A percentile compares a stretch with the other conserved stretches of the same genome.
phyloP scores from a whole-genome alignment of 805 yeast species.

The Ascoidea asiatica region DNA sequence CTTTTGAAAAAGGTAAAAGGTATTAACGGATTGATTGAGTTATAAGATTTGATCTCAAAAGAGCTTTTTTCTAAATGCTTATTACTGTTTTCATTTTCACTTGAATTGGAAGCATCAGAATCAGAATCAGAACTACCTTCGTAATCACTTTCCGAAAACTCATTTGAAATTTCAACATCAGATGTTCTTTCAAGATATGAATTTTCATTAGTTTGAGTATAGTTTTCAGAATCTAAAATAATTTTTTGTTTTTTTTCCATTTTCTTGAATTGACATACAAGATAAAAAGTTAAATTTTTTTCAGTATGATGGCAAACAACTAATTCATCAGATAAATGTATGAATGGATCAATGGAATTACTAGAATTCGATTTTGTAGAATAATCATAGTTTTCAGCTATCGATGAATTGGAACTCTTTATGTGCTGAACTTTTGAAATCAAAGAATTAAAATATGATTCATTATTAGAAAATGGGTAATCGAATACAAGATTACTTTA shows the following conservation, averaged over 20 bases:
- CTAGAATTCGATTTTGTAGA: conserved; percentile 10
- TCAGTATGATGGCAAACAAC: conserved; percentile 1
- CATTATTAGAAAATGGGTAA: conserved; percentile 20
- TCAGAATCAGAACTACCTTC: background rate
- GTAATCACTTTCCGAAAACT: background rate
- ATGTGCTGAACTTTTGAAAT: conserved; percentile 11
- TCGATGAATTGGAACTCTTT: conserved; percentile 10
- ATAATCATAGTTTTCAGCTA: conserved; percentile 11
- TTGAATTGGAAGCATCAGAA: background rate
- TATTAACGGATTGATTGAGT: conserved; percentile 31
- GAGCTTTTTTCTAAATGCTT: conserved; percentile 2
- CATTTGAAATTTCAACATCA: background rate
- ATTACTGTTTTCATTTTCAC: conserved; percentile 2
- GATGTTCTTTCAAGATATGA: no score
- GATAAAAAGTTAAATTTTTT: conserved; percentile 1
- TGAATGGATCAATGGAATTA: conserved; percentile 11
- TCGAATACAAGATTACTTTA: conserved; percentile 23
- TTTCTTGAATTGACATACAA: conserved; percentile 4
- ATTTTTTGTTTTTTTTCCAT: conserved; percentile 4
- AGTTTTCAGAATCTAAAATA: conserved; percentile 1
- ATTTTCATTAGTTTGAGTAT: background rate
- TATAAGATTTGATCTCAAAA: conserved; percentile 16
- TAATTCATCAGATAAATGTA: conserved; percentile 1
- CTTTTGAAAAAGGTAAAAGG: conserved; percentile 39
- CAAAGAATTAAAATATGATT: conserved; percentile 20